These are phyloP conservation scores for Diophrys appendiculata DNA, from an alignment of 73 alveolate species.

Conservation along the genomic window DNA sequence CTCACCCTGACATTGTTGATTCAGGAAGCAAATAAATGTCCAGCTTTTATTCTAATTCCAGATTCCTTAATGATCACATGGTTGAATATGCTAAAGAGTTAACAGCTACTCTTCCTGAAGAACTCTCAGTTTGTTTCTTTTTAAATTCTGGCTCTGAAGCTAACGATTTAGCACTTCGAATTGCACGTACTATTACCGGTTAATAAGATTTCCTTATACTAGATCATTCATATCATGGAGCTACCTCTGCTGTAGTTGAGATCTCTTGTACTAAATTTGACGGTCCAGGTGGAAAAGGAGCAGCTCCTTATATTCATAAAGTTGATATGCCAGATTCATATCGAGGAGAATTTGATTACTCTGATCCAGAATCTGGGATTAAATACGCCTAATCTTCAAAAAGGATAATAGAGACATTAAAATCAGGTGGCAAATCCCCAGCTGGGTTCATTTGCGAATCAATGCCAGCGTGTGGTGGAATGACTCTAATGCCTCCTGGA, in stretches of 20 bases:
- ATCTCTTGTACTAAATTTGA: constrained; percentile 37
- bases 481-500: constrained; percentile 17
- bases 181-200: constrained; percentile 22
- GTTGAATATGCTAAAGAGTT: neutral
- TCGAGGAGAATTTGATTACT: constrained; percentile 25
- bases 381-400: constrained; percentile 18
- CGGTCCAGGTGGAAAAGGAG: constrained; percentile 43
- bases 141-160: constrained; percentile 43
- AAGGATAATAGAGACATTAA: neutral
- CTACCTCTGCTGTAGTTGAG: constrained; percentile 26
- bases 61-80: constrained; percentile 10
- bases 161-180: constrained; percentile 42
- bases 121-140: constrained; percentile 5
- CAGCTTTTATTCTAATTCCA: neutral
- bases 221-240: constrained; percentile 47
- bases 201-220: constrained; percentile 16
- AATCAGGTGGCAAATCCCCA: neutral
- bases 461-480: constrained; percentile 33
- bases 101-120: neutral
- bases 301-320: constrained; percentile 6
- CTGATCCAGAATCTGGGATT: constrained; percentile 26
- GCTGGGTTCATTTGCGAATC: constrained; percentile 31
- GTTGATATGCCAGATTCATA: constrained; percentile 31
- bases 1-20: neutral
- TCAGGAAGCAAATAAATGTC: neutral